Evolutionary conservation across 371 early-diverging fungal species (phyloP), one percentile per base, ranked within the genome.

Genomic region (Mortierella sp.): DNA sequence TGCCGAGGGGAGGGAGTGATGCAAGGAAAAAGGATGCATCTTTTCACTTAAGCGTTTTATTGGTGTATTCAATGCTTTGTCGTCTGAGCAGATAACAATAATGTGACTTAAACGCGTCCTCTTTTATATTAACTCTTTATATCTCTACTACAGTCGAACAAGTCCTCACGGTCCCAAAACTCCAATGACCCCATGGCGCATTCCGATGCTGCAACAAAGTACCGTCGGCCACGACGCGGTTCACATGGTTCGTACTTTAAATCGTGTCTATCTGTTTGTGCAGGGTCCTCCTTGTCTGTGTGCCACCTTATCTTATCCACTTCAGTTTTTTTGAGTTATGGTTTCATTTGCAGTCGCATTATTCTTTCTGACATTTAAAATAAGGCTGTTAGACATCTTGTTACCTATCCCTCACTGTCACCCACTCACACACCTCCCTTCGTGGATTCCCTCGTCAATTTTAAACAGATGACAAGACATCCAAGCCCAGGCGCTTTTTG

Each of bases 401-500:
- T 27, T 37, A 23, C 11, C 37, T 34, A 34, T 4, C 14, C 37
- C 37, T 34, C 37, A 34, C 37, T 34, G 7, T 11, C 37, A 34
- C 37, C 37, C 37, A 34, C 7, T 34, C 7, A 1, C 2, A 7
- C 14, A 34, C 14, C 37, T 34, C 37, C 14, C n/a, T n/a, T n/a
- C n/a, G n/a, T n/a, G n/a, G n/a, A 37, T 41, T 19, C 3, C 19
- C 30, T 32, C 19, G 47, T 14, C 30, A 42, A 41, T 50, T 51
- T 48, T 27, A 2, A 21, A 9, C 55, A 90, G 95, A 95, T 65
- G 93, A 90, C 59, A 92, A 90, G 75, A 31, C 81, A 15, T 64
- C 73, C 53, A 86, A 88, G 50, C 88, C 94, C 7, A 86, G 93
- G 37, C 84, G 87, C 24, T 95, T 95, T 72, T 79, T 95, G 15